Conservation (phyloP, 2,329 filamentous ascomycete genomes). For the Mycocentrospora acerina region DNA sequence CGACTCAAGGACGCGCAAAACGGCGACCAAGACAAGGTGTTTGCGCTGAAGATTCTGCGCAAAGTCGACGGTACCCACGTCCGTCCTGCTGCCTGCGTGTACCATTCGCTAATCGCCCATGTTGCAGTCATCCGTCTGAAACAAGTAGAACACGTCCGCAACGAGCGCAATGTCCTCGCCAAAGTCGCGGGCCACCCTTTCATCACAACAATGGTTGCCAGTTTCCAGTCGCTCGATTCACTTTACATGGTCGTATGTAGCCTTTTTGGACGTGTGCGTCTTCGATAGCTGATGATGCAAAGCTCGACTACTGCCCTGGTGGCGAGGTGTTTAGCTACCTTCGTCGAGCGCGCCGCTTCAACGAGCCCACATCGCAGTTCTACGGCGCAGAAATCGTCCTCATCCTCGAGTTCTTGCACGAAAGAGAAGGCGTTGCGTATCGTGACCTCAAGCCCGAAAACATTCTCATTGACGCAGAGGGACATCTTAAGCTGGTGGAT, state of each 20-base stretch:
- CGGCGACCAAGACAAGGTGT: constrained; percentile 65
- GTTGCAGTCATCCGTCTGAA: constrained; percentile 72
- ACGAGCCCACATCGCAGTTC: constrained; percentile 75
- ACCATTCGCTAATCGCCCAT: no score
- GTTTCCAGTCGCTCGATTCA: constrained; percentile 77
- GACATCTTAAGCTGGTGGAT: constrained; percentile 80
- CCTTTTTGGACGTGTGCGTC: background rate
- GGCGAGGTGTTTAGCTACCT: constrained; percentile 85
- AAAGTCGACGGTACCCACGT: constrained; percentile 58
- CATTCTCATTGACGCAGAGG: constrained; percentile 72
- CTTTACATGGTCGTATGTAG: constrained; percentile 70
- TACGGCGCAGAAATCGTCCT: constrained; percentile 83
- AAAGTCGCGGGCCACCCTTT: constrained; percentile 80
- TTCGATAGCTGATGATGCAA: constrained; percentile 18
- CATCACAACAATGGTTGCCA: constrained; percentile 75
- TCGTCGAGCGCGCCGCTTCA: constrained; percentile 74
- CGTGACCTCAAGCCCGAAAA: constrained; percentile 84
- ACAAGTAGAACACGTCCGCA: constrained; percentile 83
- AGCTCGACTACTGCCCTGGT: constrained; percentile 78
- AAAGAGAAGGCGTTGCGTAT: constrained; percentile 77
- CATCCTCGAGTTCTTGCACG: constrained; percentile 78
- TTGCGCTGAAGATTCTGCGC: constrained; percentile 77
- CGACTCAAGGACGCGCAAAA: constrained; percentile 58
- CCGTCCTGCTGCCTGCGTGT: no score
- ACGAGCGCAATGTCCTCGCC: constrained; percentile 76